Base-by-base conservation (phyloP, 2,329 filamentous ascomycete genomes). In the Fusarium cicatricum region DNA sequence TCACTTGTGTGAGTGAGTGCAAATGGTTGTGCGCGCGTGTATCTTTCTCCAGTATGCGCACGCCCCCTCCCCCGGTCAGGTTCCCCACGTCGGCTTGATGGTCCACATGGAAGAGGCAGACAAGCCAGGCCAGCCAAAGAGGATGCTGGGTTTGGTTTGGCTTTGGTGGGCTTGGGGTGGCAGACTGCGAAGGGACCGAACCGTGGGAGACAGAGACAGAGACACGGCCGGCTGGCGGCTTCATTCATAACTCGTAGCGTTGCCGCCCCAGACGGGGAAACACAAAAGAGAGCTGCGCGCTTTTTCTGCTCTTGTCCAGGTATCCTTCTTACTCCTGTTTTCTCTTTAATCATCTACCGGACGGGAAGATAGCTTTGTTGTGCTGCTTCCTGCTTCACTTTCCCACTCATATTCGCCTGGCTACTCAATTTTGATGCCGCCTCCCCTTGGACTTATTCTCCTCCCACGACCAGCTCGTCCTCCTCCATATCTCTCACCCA, bases 211-310 rank as follows among this genome's bases (percentile, higher is more conserved):
- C 42, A 36, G 50, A 48, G 26, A 52, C 50, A 52, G 66, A n/a
- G n/a, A n/a, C n/a, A n/a, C n/a, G n/a, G n/a, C n/a, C n/a, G n/a
- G 54, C 58, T 55, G 41, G 57, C 52, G 50, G 58, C 60, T 66
- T 66, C 60, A 58, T 64, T 67, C 64, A 67, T 67, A 67, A 65
- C 58, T 67, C 41, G 53, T 46, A 63, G 60, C 50, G 52, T 49
- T 53, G 52, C 63, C 52, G 58, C 60, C 55, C 56, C 56, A 52
- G 53, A 47, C 19, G 44, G 53, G 52, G 44, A 52, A 50, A 51
- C 65, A 67, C 60, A 62, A 66, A 68, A 66, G 62, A 64, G 26
- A 66, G 62, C 58, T 67, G 66, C 66, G 66, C 66, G 63, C 64
- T 68, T 68, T 68, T 67, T 46, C 52, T 43, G 21, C 19, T n/a